phyloP scores from a whole-genome alignment of 1,139 yeast genomes.

The Taphrina communis region DNA sequence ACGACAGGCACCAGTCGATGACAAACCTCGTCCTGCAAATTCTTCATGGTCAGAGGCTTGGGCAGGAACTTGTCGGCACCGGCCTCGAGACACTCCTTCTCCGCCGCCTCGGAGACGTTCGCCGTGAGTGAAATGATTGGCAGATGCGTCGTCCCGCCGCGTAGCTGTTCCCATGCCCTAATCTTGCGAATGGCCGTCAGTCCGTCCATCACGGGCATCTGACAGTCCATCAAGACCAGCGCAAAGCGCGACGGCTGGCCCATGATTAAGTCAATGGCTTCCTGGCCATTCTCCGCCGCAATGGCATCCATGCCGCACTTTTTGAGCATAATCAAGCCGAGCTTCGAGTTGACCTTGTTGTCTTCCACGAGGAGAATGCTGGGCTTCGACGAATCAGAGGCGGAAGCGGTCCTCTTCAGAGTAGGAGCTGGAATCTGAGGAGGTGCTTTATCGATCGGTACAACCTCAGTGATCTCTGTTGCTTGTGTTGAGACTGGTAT shows the following conservation, averaged over 20 bases:
- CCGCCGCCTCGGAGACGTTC: constrained; percentile 86
- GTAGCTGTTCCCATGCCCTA: constrained; percentile 59
- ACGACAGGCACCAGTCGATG: background rate
- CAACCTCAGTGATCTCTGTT: background rate
- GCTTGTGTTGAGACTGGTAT: background rate
- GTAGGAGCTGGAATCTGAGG: background rate
- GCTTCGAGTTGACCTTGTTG: constrained; percentile 87
- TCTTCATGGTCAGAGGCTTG: constrained; percentile 74
- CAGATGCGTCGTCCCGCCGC: constrained; percentile 55
- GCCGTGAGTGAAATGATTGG: constrained; percentile 96
- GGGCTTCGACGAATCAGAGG: constrained; percentile 47
- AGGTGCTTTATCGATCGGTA: background rate
- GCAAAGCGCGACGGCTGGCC: constrained; percentile 57
- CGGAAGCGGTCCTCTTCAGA: background rate
- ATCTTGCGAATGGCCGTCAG: constrained; percentile 77
- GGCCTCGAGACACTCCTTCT: constrained; percentile 72
- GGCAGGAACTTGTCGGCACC: constrained; percentile 91
- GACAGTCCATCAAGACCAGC: constrained; percentile 91
- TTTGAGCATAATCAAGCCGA: constrained; percentile 79
- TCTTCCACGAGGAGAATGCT: constrained; percentile 90
- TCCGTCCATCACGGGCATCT: constrained; percentile 94
- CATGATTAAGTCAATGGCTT: constrained; percentile 66
- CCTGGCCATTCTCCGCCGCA: constrained; percentile 87
- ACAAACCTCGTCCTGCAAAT: constrained; percentile 56
- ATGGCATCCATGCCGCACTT: constrained; percentile 76